A percentile compares a stretch with the other conserved stretches of the same genome.
Evolutionary conservation across 768 basidiomycete species (phyloP).

Genomic region (Daedaleopsis nitida): DNA sequence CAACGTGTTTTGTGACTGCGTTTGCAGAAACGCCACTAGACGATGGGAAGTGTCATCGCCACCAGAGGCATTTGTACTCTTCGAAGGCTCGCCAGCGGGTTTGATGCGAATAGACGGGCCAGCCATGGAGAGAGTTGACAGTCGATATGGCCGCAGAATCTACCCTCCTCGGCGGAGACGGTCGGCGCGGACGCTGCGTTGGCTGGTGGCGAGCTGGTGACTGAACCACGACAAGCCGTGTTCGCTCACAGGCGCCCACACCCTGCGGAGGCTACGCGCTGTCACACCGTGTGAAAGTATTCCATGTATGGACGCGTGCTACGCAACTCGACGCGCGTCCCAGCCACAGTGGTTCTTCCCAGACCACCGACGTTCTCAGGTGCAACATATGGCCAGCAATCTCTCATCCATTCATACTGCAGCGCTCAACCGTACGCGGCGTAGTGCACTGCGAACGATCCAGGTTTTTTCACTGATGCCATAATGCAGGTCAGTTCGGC

Average conservation of each 20-base stretch:
- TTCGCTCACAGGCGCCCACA: background rate
- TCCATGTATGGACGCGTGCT: background rate
- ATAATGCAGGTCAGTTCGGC: conserved; percentile 60
- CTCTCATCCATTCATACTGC: conserved; percentile 49
- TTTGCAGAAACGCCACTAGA: conserved; percentile 76
- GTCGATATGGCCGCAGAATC: background rate
- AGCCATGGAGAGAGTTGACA: conserved; percentile 11
- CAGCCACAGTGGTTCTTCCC: too few species aligned
- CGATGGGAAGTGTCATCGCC: conserved; percentile 48
- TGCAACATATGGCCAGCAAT: conserved; percentile 1
- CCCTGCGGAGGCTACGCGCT: background rate
- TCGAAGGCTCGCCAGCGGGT: conserved; percentile 7
- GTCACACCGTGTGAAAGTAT: conserved; percentile 4
- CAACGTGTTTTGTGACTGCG: conserved; percentile 76
- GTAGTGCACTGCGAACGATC: background rate
- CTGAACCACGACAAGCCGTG: background rate
- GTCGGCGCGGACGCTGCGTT: background rate
- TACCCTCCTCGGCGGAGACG: background rate
- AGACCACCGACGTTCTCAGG: background rate
- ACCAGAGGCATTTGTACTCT: background rate
- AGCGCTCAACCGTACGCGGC: conserved; percentile 63
- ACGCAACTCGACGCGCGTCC: background rate
- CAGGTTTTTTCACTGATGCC: background rate
- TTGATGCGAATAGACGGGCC: conserved; percentile 20
- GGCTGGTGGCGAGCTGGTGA: background rate